Evolutionary conservation across 1,284 basidiomycete species (phyloP), one percentile per base, ranked within the genome.

Genomic region (Sanghuangporus weigelae): DNA sequence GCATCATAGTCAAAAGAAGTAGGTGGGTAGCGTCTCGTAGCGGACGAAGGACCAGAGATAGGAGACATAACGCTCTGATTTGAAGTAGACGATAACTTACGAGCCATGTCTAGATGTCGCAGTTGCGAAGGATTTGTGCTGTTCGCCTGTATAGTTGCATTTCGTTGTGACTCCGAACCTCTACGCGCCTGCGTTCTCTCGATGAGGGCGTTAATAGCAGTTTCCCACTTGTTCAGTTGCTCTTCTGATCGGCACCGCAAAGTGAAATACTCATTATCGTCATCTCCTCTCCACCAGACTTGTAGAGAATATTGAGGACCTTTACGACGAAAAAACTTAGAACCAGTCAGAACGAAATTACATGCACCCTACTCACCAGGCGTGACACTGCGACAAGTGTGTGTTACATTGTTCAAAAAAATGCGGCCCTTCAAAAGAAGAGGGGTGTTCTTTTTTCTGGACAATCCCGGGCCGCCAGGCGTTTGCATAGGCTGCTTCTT

Each of bases 371-470:
- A 81, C 87, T 62, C 68, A 92, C 91, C 83, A 61, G 79, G 79
- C 42, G 84, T 84, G 54, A 80, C 78, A 68, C 83, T 82, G 46
- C 84, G 80, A 26, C 83, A 77, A 21, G 91, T 88, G 68, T 90
- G 84, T 0, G 93, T 96, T 53, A 99, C 95, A 71, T 99, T 99
- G 70, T 95, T 95, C 70, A 98, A 83, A 76, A 98, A 99, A 69
- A 99, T 99, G 40, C 97, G 87, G 1, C 97, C 97, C 73, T 99
- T 99, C 66, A 99, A 78, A 58, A 96, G 84, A 42, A 98, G 82
- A 19, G 90, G 90, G 0, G 89, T 90, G 70, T 82, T 90, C 73
- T 87, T 89, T 76, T 89, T 86, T 75, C 84, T 85, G 44, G 84
- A 81, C 26, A 83, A 76, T 26, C 77, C 82, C 60, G 75, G 74